Evolutionary conservation across 176 grass and related monocot genomes (phyloP), one percentile per base, ranked within the genome.

Genomic region (Thinopyrum elongatum): DNA sequence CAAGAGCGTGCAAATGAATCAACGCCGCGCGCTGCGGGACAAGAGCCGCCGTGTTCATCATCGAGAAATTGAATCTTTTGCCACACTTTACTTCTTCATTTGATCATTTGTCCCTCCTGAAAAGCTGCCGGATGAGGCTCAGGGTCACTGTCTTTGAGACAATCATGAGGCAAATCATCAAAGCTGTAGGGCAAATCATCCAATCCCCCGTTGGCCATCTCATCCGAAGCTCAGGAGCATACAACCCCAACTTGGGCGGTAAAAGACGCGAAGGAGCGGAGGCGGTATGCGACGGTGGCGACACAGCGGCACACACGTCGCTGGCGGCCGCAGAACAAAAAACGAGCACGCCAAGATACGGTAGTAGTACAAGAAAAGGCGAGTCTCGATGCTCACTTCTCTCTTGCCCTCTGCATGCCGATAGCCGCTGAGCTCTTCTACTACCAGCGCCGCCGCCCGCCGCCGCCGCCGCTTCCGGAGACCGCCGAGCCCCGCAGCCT

Each of bases 341-440:
- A 17, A 21, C 17, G 49, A 74, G 9, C 11, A 41, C 69, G 6
- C 7, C 36, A 46, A 26, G 70, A 27, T 73, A 22, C 23, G 25
- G 68, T 9, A 55, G 17, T 21, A 5, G 36, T 14, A 73, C 70
- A 35, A 69, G 66, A 1, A 69, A 33, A 69, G 33, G 19, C 33
- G 33, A 70, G 33, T 33, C 9, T 70, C 19, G 31, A 7, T n/a
- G 22, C 35, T 11, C 64, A 1, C 36, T 72, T 51, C 73, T 31
- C 44, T 33, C 46, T 12, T 17, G 46, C 15, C 26, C 9, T 27
- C 16, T 80, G 87, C 68, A 89, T 85, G 87, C 82, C 87, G 76
- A 89, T 85, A 8, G 76, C 87, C 82, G 71, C 82, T 47, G 85
- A 80, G 76, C 87, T 89, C 67, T 14, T 85, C 42, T 89, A 85